These are phyloP conservation scores for Acer yangbiense DNA, from an alignment of 345 rosid species.

Conservation along the genomic window DNA sequence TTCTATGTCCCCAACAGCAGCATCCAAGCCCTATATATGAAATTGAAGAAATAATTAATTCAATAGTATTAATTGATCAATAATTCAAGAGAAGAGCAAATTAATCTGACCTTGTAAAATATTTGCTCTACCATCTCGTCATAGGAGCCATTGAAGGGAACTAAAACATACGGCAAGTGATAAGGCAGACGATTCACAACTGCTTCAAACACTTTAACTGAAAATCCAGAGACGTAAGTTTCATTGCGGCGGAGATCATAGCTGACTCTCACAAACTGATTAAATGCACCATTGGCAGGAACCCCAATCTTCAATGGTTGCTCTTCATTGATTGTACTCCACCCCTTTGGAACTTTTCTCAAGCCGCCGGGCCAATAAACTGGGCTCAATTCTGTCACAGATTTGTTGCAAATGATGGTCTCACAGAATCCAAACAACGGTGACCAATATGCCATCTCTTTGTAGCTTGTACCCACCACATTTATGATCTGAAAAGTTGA, in stretches of 20 bases:
- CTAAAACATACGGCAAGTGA: slow-evolving; percentile 16
- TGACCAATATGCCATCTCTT: slow-evolving; percentile 37
- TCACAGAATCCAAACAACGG: slow-evolving; percentile 18
- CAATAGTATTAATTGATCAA: background rate
- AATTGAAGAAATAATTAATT: background rate
- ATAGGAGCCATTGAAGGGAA: slow-evolving; percentile 30
- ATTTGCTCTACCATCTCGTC: slow-evolving; percentile 36
- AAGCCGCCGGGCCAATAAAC: slow-evolving; percentile 41
- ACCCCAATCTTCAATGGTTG: slow-evolving; percentile 32
- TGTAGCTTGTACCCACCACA: slow-evolving; percentile 33
- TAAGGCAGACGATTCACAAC: slow-evolving; percentile 25
- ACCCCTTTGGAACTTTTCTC: slow-evolving; percentile 13
- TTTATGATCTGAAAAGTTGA: slow-evolving; percentile 32
- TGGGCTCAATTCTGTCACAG: slow-evolving; percentile 15
- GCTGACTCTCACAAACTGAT: slow-evolving; percentile 30
- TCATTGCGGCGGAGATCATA: slow-evolving; percentile 10
- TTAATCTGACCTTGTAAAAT: slow-evolving; percentile 21
- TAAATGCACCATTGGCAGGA: slow-evolving; percentile 33
- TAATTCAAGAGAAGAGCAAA: background rate
- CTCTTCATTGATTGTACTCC: slow-evolving; percentile 10
- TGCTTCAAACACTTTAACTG: slow-evolving; percentile 23
- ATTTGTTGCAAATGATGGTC: background rate
- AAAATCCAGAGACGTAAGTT: slow-evolving; percentile 30
- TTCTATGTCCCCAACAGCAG: slow-evolving; percentile 35
- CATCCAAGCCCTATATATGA: slow-evolving; percentile 29